phyloP scores from a whole-genome alignment of 2,329 filamentous ascomycete species.

The Allantophomopsis lycopodina region DNA sequence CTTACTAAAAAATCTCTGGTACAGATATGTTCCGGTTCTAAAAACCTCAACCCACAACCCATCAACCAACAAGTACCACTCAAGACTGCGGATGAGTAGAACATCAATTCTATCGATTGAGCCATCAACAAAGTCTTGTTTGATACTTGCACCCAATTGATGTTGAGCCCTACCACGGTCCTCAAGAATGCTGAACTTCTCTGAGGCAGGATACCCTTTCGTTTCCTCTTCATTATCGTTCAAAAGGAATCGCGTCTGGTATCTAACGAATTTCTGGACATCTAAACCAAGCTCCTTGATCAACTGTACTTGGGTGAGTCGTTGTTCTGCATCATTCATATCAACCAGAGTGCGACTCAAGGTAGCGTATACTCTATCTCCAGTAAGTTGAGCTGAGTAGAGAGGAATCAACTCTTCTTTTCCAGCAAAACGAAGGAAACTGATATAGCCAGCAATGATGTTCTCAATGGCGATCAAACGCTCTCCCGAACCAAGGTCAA shows the following conservation, averaged over 20 bases:
- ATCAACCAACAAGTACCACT: conserved; percentile 71
- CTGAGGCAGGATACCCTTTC: conserved; percentile 24
- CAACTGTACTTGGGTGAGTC: conserved; percentile 55
- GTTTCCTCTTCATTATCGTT: conserved; percentile 29
- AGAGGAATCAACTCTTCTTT: conserved; percentile 72
- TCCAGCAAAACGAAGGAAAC: conserved; percentile 57
- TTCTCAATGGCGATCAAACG: conserved; percentile 41
- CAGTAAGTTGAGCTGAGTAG: conserved; percentile 69
- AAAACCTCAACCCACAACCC: conserved; percentile 62
- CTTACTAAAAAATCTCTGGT: conserved; percentile 76
- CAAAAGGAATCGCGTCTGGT: conserved; percentile 44
- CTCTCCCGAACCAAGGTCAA: conserved; percentile 26
- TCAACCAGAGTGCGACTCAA: conserved; percentile 68
- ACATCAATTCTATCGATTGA: conserved; percentile 51
- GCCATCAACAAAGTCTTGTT: conserved; percentile 56
- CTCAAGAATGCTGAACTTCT: conserved; percentile 34
- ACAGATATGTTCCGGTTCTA: conserved; percentile 53
- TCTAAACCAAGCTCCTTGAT: conserved; percentile 67
- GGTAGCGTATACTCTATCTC: conserved; percentile 50
- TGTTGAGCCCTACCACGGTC: conserved; percentile 27
- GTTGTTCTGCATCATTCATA: conserved; percentile 50
- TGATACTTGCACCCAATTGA: conserved; percentile 31
- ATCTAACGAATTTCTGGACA: conserved; percentile 56
- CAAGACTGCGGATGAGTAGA: conserved; percentile 61
- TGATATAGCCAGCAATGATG: conserved; percentile 70